A percentile compares a stretch with the other conserved stretches of the same genome.
phyloP scores from a whole-genome alignment of 2,329 filamentous ascomycete genomes.

The Huntiella bhutanensis region DNA sequence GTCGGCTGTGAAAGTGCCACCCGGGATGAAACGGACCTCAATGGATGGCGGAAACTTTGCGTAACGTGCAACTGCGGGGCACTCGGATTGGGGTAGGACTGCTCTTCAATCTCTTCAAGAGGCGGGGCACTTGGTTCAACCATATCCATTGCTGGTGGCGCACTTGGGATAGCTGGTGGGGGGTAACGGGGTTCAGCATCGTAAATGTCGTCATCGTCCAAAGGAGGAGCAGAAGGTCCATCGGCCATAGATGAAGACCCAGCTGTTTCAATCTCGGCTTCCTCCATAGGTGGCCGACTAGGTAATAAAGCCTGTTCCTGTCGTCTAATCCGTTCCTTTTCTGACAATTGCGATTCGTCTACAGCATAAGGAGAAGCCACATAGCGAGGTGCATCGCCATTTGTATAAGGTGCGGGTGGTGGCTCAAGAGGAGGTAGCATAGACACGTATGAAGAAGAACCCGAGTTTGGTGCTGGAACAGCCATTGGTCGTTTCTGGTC shows the following conservation, averaged over 20 bases:
- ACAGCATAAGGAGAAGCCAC: conserved; percentile 41
- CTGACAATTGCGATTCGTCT: conserved; percentile 45
- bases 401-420: conserved; percentile 21
- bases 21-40: not conserved
- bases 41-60: conserved; percentile 1
- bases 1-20: not conserved
- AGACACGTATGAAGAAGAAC: conserved; percentile 8
- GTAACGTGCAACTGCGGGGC: conserved; percentile 13
- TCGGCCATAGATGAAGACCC: conserved; percentile 20
- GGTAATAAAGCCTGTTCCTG: conserved; percentile 67
- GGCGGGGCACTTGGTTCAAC: conserved; percentile 6
- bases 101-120: conserved; percentile 4
- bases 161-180: conserved; percentile 14
- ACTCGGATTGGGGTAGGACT: conserved; percentile 2
- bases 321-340: conserved; percentile 62
- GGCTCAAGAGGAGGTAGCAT: not conserved
- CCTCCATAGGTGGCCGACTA: conserved; percentile 40
- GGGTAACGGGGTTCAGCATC: conserved; percentile 31
- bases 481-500: conserved; percentile 6
- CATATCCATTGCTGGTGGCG: conserved; percentile 4
- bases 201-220: conserved; percentile 23
- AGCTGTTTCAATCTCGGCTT: conserved; percentile 14
- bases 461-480: conserved; percentile 5
- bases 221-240: conserved; percentile 21
- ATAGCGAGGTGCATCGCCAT: conserved; percentile 40